phyloP scores from a whole-genome alignment of 2,329 filamentous ascomycete genomes.

The Penicillium corylophilum region DNA sequence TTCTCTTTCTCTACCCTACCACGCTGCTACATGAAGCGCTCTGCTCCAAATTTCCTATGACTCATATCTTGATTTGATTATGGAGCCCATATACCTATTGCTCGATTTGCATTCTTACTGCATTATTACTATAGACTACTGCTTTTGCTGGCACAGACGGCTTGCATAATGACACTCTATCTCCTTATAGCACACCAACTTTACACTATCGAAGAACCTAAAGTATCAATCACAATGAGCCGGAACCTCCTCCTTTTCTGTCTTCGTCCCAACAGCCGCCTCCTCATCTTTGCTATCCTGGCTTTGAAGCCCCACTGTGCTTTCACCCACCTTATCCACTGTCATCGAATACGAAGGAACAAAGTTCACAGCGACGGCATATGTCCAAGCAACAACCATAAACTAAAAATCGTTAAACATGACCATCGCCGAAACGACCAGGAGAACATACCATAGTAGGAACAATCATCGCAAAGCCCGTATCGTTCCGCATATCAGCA shows the following conservation, averaged over 20 bases:
- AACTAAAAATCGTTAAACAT: slow-evolving; percentile 39
- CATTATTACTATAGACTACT: slow-evolving; percentile 6
- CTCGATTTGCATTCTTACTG: neutral
- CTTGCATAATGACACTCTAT: slow-evolving; percentile 1
- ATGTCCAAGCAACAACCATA: slow-evolving; percentile 57
- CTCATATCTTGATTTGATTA: neutral
- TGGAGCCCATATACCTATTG: slow-evolving; percentile 7
- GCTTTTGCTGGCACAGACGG: slow-evolving; percentile 1
- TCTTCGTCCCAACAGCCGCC: slow-evolving; percentile 21
- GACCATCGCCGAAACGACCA: slow-evolving; percentile 28
- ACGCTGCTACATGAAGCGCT: neutral
- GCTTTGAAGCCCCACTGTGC: slow-evolving; percentile 44
- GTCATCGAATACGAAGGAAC: slow-evolving; percentile 62
- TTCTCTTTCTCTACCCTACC: neutral
- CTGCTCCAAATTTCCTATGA: slow-evolving; percentile 9
- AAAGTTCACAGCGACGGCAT: slow-evolving; percentile 65
- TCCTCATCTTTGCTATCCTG: slow-evolving; percentile 26
- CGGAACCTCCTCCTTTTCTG: slow-evolving; percentile 17
- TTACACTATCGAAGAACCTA: neutral
- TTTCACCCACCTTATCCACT: slow-evolving; percentile 56
- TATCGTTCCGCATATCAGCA: slow-evolving; percentile 62
- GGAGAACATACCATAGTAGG: slow-evolving; percentile 52
- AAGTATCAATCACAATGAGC: slow-evolving; percentile 12
- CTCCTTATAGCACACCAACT: neutral
- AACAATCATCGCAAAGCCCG: slow-evolving; percentile 65